Base-by-base conservation (phyloP, 1,284 basidiomycete genomes). In the Austroboletus novae-zelandiae region DNA sequence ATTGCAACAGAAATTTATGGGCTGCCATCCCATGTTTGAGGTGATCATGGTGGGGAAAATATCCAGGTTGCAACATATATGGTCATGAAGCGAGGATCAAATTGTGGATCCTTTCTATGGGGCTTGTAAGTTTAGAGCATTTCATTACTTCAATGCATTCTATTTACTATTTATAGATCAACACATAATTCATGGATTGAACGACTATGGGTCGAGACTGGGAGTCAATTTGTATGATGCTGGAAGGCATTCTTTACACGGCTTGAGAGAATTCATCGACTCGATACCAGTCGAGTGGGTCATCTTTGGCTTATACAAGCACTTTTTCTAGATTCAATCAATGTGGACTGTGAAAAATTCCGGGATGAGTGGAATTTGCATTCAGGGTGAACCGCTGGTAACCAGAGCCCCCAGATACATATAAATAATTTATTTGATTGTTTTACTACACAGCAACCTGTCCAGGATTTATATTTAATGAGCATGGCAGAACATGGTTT, bases 161-260 rank as follows among this genome's bases (percentile, higher is more conserved):
- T 32, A 32, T 14, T 32, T 10, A 32, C n/a, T 9, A 31, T 15
- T 18, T 10, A 23, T 17, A 54, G 48, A 10, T 58, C 56, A 1
- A 45, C 47, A 1, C 27, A 32, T 2, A 57, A 57, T 14, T 25
- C 52, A 6, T 13, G 15, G 1, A 75, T 77, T 48, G 74, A 78
- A 47, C 50, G 65, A 0, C 53, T 78, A 0, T 78, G 72, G 73
- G 61, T 65, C 1, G 68, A 73, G 27, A 53, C 71, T 4, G 35
- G 35, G n/a, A 36, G 11, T 15, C 35, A 36, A 36, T 36, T 15
- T 36, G 35, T 15, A 8, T 15, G n/a, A 9, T 14, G 14, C 10
- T 32, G 31, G 31, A 10, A 14, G 9, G 31, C 31, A 32, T 14
- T 32, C 14, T 36, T 36, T 7, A 36, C 35, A 15, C 9, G 15